Evolutionary conservation across 2,329 filamentous ascomycete genomes (phyloP).

Genomic region (Boeremia lycopersici): DNA sequence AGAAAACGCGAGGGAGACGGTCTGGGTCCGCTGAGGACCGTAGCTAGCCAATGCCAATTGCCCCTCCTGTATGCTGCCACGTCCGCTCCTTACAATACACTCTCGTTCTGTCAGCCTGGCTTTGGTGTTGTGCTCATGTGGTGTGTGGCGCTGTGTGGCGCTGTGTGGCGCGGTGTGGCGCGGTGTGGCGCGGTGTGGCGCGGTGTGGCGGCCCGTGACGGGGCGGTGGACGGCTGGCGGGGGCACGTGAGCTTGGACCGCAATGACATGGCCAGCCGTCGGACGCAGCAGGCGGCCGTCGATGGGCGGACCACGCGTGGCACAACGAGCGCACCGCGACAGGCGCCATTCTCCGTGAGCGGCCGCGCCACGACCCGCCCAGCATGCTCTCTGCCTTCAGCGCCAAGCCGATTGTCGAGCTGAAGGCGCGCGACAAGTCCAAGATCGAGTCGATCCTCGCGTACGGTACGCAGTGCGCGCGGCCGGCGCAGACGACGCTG

Average conservation of each 20-base stretch:
- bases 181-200: too few species aligned
- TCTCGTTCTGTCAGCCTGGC: conserved; percentile 7
- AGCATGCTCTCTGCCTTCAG: conserved; percentile 96
- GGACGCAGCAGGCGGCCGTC: not conserved
- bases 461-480: conserved; percentile 65
- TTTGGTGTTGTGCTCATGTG: not conserved
- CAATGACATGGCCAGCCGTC: conserved; percentile 35
- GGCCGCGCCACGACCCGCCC: conserved; percentile 24
- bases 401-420: conserved; percentile 94
- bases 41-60: conserved; percentile 35
- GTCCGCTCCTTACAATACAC: conserved; percentile 16
- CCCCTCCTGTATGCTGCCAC: conserved; percentile 21
- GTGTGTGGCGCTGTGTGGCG: not conserved
- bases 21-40: conserved; percentile 29
- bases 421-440: conserved; percentile 92
- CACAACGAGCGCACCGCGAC: conserved; percentile 16
- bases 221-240: not conserved
- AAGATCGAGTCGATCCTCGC: conserved; percentile 96
- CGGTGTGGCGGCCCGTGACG: not conserved
- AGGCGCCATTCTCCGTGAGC: conserved; percentile 17
- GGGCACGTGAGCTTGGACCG: conserved; percentile 10
- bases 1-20: conserved; percentile 28
- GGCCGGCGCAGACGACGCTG: conserved; percentile 19
- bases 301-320: not conserved
- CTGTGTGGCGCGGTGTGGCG: too few species aligned